Evolutionary conservation across 805 yeast genomes (phyloP).

Genomic region (Blastobotrys terrestris): DNA sequence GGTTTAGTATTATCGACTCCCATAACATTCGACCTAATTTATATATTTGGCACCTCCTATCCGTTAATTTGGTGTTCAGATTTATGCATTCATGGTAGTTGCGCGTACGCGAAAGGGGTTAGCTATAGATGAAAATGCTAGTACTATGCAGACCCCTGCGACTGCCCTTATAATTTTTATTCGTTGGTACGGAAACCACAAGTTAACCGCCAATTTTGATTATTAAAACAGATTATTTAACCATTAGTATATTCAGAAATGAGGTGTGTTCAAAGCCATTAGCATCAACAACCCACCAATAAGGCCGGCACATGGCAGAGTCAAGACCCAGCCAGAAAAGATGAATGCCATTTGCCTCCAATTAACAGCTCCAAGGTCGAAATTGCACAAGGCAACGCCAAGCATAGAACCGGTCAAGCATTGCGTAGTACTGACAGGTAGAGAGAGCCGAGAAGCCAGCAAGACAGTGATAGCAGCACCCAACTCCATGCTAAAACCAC

Average conservation of each 20-base stretch:
- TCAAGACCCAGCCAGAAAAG: slow-evolving; percentile 64
- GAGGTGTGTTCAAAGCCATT: slow-evolving; percentile 45
- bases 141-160: no score
- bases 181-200: no score
- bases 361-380: slow-evolving; percentile 55
- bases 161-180: no score
- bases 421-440: slow-evolving; percentile 76
- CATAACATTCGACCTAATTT: background rate
- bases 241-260: background rate
- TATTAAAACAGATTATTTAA: background rate
- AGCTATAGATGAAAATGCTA: no score
- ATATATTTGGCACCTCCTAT: background rate
- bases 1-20: background rate
- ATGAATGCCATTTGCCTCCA: slow-evolving; percentile 75
- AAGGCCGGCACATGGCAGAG: slow-evolving; percentile 68
- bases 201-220: no score
- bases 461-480: slow-evolving; percentile 74
- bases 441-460: slow-evolving; percentile 64
- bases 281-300: slow-evolving; percentile 54
- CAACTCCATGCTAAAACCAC: slow-evolving; percentile 71
- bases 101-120: background rate
- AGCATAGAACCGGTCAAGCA: slow-evolving; percentile 75
- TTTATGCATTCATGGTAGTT: no score
- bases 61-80: background rate
- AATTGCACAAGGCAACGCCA: slow-evolving; percentile 67